Evolutionary conservation across 169 alveolate genomes (phyloP).

Genomic region (Eimeria mitis): DNA sequence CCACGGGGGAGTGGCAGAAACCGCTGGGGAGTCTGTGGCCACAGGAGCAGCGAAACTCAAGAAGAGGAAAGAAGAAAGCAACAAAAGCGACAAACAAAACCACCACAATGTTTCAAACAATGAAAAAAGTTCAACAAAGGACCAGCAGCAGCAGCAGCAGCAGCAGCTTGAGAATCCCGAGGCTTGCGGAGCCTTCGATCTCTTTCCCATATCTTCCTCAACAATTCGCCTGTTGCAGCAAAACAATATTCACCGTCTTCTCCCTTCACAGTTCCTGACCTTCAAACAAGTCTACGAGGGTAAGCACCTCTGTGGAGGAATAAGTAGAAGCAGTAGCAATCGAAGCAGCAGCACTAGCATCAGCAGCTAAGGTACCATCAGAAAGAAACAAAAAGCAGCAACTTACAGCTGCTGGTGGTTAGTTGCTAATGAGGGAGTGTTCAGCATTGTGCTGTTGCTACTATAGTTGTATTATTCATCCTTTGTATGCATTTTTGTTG

Average conservation of each 20-base stretch:
- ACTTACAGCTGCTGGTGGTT: too few species aligned
- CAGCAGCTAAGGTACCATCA: background rate
- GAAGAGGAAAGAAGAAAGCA: background rate
- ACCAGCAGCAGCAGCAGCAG: background rate
- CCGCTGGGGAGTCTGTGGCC: too few species aligned
- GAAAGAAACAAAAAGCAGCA: background rate
- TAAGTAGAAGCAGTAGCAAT: background rate
- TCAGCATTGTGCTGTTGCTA: too few species aligned
- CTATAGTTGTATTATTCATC: too few species aligned
- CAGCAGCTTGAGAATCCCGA: background rate
- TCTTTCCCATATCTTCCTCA: background rate
- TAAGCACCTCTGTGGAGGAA: background rate
- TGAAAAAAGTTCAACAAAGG: too few species aligned
- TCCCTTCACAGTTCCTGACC: background rate
- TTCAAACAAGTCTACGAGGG: constrained; percentile 1
- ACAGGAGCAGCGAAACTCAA: too few species aligned
- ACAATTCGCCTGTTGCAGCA: background rate
- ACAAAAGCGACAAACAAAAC: background rate
- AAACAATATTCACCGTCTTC: background rate
- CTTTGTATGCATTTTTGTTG: too few species aligned
- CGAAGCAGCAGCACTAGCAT: background rate
- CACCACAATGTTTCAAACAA: too few species aligned
- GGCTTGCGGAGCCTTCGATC: background rate
- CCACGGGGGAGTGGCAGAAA: too few species aligned
- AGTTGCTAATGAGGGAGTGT: too few species aligned